A percentile compares a stretch with the other conserved stretches of the same genome.
Evolutionary conservation across 768 basidiomycete genomes (phyloP).

Genomic region (Russula sp.): DNA sequence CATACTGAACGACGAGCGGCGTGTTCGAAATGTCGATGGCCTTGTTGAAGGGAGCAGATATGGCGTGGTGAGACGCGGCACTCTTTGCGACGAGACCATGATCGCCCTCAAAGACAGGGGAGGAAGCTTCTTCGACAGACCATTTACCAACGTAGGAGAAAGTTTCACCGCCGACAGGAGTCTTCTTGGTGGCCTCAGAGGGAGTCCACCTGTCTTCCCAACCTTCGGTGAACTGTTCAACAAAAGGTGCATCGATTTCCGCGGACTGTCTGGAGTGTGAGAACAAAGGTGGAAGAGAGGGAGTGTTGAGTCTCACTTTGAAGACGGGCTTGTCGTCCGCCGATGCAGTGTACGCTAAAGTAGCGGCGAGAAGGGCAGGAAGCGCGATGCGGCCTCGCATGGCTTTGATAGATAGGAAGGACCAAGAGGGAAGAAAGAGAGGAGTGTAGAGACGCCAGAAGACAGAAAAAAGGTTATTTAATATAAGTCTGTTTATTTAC

Average conservation of each 20-base stretch:
- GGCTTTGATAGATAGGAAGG: constrained; percentile 42
- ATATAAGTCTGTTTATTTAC: constrained; percentile 36
- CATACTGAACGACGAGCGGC: constrained; percentile 94
- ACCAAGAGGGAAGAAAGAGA: constrained; percentile 41
- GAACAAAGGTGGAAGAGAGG: not conserved
- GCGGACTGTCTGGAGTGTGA: constrained; percentile 53
- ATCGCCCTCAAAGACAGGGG: constrained; percentile 77
- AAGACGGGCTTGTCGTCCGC: constrained; percentile 64
- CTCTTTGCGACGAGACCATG: constrained; percentile 92
- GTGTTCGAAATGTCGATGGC: constrained; percentile 78
- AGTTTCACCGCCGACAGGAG: constrained; percentile 90
- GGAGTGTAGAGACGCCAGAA: constrained; percentile 31
- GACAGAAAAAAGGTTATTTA: constrained; percentile 28
- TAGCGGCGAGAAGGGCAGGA: constrained; percentile 58
- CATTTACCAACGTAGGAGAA: constrained; percentile 98
- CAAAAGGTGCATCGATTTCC: constrained; percentile 77
- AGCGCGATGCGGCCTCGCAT: constrained; percentile 91
- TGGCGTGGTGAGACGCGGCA: constrained; percentile 98
- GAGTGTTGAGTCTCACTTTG: constrained; percentile 45
- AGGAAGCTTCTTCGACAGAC: constrained; percentile 87
- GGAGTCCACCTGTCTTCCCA: constrained; percentile 93
- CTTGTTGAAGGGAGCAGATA: constrained; percentile 83
- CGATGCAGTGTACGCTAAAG: constrained; percentile 61
- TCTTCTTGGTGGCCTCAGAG: constrained; percentile 97
- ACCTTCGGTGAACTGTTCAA: constrained; percentile 94